Conservation (phyloP, 2,329 filamentous ascomycete species). For the Talaromyces sp. region DNA sequence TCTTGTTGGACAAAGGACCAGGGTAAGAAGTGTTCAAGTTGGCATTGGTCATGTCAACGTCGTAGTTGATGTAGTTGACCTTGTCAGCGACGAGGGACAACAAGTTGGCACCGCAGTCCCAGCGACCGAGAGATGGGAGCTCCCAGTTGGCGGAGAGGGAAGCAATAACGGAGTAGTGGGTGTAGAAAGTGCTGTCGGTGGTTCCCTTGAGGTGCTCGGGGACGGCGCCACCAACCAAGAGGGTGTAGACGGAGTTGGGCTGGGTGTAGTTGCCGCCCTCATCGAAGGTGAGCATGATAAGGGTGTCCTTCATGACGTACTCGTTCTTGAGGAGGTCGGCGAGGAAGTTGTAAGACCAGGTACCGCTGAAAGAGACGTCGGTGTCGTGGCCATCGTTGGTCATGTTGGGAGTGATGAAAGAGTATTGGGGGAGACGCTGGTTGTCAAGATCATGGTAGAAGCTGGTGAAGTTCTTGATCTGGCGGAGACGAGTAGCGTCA, state of each 20-base stretch:
- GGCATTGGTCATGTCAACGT: constrained; percentile 41
- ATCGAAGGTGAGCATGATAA: constrained; percentile 76
- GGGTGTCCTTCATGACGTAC: constrained; percentile 72
- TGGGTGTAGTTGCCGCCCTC: constrained; percentile 69
- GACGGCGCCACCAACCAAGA: constrained; percentile 72
- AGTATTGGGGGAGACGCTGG: constrained; percentile 67
- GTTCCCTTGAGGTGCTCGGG: constrained; percentile 65
- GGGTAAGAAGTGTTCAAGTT: constrained; percentile 58
- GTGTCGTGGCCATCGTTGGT: constrained; percentile 73
- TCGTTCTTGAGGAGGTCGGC: constrained; percentile 66
- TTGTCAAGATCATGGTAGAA: constrained; percentile 67
- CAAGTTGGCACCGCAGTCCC: constrained; percentile 70
- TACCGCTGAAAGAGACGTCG: constrained; percentile 66
- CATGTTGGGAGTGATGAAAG: constrained; percentile 53
- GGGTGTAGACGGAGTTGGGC: constrained; percentile 67
- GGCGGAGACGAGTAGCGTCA: constrained; percentile 59
- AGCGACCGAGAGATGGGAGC: constrained; percentile 67
- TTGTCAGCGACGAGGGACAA: constrained; percentile 59
- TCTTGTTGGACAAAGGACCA: constrained; percentile 39
- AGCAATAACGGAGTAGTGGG: constrained; percentile 68
- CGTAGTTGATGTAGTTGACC: constrained; percentile 55
- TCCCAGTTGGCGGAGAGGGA: constrained; percentile 69
- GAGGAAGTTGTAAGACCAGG: constrained; percentile 67
- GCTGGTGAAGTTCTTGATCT: constrained; percentile 71
- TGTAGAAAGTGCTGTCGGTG: constrained; percentile 67